A percentile compares a stretch with the other conserved stretches of the same genome.
Evolutionary conservation across 2,329 filamentous ascomycete genomes (phyloP).

Genomic region (Sporothrix humicola): DNA sequence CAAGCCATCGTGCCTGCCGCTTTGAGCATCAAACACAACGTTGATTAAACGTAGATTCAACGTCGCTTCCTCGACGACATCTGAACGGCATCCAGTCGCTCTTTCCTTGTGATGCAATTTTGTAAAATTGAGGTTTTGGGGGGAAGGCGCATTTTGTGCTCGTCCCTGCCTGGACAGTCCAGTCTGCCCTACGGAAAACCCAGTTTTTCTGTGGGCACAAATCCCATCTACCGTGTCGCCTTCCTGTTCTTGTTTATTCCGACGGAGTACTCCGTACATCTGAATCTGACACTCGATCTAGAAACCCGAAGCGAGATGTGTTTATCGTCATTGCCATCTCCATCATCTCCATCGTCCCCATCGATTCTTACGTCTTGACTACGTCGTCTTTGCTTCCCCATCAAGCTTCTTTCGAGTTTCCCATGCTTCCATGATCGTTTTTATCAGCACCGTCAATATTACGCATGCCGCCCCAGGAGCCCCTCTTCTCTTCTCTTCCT

Average conservation of each 20-base stretch:
- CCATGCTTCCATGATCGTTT: no score
- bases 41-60: background rate
- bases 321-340: background rate
- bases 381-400: background rate
- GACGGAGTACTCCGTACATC: background rate
- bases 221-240: background rate
- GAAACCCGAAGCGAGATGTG: background rate
- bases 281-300: slow-evolving; percentile 1
- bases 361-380: background rate
- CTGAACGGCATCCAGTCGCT: background rate
- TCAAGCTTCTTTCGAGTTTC: background rate
- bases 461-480: slow-evolving; percentile 2
- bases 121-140: background rate
- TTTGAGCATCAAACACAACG: background rate
- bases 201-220: background rate
- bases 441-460: background rate
- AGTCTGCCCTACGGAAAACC: background rate
- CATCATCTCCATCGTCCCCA: background rate
- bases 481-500: background rate
- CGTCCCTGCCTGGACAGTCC: background rate
- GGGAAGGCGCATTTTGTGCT: background rate
- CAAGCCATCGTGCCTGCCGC: slow-evolving; percentile 9
- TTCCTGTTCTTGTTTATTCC: background rate
- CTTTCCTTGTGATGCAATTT: background rate
- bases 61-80: background rate